These are phyloP conservation scores for Ceratocystis harringtonii DNA, from an alignment of 2,329 filamentous ascomycete genomes.

Conservation along the genomic window DNA sequence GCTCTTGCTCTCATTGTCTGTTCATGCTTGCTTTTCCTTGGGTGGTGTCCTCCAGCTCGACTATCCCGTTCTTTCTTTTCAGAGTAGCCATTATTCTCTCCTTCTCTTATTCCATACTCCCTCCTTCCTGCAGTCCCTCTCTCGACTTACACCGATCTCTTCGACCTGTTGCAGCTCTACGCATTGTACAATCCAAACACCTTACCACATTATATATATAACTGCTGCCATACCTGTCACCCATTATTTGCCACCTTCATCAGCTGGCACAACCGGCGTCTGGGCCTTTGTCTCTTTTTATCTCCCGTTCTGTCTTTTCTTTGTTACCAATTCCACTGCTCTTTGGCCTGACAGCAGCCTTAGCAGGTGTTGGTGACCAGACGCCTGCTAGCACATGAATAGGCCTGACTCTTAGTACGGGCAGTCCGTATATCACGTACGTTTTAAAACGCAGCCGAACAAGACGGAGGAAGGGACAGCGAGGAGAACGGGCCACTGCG, in stretches of 20 bases:
- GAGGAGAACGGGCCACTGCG: background rate
- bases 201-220: background rate
- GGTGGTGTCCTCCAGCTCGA: background rate
- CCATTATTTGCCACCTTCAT: background rate
- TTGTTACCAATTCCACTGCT: background rate
- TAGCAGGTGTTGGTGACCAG: constrained; percentile 2
- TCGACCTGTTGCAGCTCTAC: background rate
- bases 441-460: background rate
- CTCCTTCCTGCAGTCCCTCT: background rate
- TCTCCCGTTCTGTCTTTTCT: background rate
- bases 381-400: background rate
- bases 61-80: background rate
- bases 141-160: background rate
- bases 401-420: constrained; percentile 5
- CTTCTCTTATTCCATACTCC: background rate
- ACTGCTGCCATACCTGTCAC: background rate
- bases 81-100: background rate
- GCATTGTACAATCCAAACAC: background rate
- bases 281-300: background rate
- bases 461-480: background rate
- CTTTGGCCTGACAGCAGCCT: constrained; percentile 4
- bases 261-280: background rate
- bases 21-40: background rate
- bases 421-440: constrained; percentile 8
- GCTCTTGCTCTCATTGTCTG: background rate